Percentiles rank a stretch among this genome's conserved stretches.
phyloP scores from a whole-genome alignment of 202 grass and related monocot genomes.

The Digitaria exilis region DNA sequence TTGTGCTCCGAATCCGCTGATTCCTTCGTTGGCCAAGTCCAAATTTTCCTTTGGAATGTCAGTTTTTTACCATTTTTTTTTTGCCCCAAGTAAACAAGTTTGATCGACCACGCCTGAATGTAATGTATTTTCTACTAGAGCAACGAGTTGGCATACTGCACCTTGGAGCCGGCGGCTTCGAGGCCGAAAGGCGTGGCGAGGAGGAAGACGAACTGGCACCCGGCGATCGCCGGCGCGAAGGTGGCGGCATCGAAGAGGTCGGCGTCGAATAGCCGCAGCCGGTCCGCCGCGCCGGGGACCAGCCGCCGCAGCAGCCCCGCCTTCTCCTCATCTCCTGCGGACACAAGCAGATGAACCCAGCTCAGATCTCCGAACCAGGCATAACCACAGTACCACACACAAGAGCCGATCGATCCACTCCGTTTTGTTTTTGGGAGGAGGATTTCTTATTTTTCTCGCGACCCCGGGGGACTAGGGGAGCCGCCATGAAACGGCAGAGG shows the following conservation, averaged over 20 bases:
- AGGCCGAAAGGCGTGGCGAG: slow-evolving; percentile 53
- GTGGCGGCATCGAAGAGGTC: slow-evolving; percentile 57
- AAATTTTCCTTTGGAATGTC: not conserved
- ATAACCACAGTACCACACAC: not conserved
- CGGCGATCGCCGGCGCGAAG: slow-evolving; percentile 63
- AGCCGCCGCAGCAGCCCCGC: slow-evolving; percentile 46
- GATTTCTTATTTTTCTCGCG: too few species aligned
- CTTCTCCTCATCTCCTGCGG: slow-evolving; percentile 63
- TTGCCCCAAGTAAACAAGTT: too few species aligned
- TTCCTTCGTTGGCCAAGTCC: not conserved
- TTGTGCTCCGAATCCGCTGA: not conserved
- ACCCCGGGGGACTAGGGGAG: too few species aligned
- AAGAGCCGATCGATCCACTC: not conserved
- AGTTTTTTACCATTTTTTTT: too few species aligned
- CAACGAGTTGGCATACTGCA: not conserved
- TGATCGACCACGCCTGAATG: not conserved
- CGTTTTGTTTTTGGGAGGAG: not conserved
- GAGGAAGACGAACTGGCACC: slow-evolving; percentile 71
- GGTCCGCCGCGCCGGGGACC: slow-evolving; percentile 39
- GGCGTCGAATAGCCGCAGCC: slow-evolving; percentile 61
- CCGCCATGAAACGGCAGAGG: not conserved
- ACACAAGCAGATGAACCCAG: not conserved
- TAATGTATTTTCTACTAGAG: not conserved
- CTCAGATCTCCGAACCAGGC: not conserved
- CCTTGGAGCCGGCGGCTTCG: slow-evolving; percentile 41